Conservation (phyloP, 2,329 filamentous ascomycete species). For the Xylariales sp. region DNA sequence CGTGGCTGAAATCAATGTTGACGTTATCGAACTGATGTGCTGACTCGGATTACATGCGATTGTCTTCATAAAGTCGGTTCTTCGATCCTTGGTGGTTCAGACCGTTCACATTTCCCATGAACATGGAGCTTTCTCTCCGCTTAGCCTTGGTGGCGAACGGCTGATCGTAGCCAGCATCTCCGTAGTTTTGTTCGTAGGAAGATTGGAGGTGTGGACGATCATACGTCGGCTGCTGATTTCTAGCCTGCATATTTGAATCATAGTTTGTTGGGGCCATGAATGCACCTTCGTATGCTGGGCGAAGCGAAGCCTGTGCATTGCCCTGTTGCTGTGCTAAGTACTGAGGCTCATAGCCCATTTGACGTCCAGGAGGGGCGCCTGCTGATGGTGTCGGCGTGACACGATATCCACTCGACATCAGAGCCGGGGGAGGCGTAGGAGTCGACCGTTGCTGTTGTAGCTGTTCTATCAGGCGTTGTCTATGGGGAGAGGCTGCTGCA, state of each 20-base stretch:
- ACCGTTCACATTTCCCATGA: conserved; percentile 42
- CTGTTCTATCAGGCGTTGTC: conserved; percentile 42
- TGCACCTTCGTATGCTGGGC: conserved; percentile 42
- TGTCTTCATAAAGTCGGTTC: conserved; percentile 51
- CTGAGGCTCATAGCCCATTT: conserved; percentile 39
- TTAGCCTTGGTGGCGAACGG: conserved; percentile 35
- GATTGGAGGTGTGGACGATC: conserved; percentile 33
- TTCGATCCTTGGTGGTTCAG: conserved; percentile 47
- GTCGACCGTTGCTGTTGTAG: conserved; percentile 34
- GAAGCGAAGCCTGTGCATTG: conserved; percentile 24
- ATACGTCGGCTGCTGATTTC: conserved; percentile 23
- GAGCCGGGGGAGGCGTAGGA: conserved; percentile 44
- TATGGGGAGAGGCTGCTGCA: conserved; percentile 46
- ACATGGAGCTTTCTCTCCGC: conserved; percentile 58
- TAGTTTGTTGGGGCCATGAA: conserved; percentile 31
- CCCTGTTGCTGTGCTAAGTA: conserved; percentile 33
- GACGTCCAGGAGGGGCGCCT: conserved; percentile 37
- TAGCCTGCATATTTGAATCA: conserved; percentile 23
- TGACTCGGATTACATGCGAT: conserved; percentile 32
- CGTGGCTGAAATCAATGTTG: not conserved
- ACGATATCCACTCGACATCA: conserved; percentile 27
- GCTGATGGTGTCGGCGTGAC: conserved; percentile 28
- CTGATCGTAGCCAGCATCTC: conserved; percentile 29
- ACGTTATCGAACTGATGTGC: not conserved
- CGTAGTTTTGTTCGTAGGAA: conserved; percentile 26